phyloP scores from a whole-genome alignment of 176 grass and related monocot genomes.

The Oryza rufipogon region DNA sequence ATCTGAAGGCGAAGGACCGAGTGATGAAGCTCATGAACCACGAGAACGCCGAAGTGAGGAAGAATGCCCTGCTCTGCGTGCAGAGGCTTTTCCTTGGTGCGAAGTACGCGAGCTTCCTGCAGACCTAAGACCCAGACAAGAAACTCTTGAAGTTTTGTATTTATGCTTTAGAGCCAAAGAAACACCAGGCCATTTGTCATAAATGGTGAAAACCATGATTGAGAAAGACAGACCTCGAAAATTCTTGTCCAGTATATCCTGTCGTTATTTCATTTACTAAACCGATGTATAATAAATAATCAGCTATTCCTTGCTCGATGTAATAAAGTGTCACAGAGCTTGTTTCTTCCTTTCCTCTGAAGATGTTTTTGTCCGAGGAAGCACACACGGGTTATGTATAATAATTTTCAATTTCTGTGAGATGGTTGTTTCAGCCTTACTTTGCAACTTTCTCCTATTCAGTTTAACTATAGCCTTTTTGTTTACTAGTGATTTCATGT shows the following conservation, averaged over 20 bases:
- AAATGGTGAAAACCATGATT: slow-evolving; percentile 37
- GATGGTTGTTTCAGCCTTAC: not conserved
- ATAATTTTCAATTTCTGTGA: not conserved
- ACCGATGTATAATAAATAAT: slow-evolving; percentile 54
- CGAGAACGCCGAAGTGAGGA: slow-evolving; percentile 82
- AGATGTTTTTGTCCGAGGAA: slow-evolving; percentile 13
- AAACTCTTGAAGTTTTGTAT: slow-evolving; percentile 39
- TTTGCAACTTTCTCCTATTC: not conserved
- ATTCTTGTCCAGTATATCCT: slow-evolving; percentile 38
- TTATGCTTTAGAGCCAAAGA: slow-evolving; percentile 39
- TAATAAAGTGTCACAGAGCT: slow-evolving; percentile 61
- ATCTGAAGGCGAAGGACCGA: slow-evolving; percentile 90
- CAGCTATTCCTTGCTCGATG: slow-evolving; percentile 54
- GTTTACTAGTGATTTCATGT: not conserved
- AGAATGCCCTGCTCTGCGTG: slow-evolving; percentile 75
- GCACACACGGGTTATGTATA: slow-evolving; percentile 33
- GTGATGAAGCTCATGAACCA: slow-evolving; percentile 98
- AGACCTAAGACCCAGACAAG: slow-evolving; percentile 42
- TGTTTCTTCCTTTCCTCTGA: slow-evolving; percentile 29
- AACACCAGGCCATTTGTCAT: slow-evolving; percentile 31
- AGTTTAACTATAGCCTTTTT: not conserved
- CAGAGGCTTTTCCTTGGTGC: slow-evolving; percentile 99
- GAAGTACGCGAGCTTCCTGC: slow-evolving; percentile 90
- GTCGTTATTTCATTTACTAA: slow-evolving; percentile 41
- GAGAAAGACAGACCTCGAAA: slow-evolving; percentile 38